Evolutionary conservation across 768 basidiomycete species (phyloP).

Genomic region (Pholiota molesta): DNA sequence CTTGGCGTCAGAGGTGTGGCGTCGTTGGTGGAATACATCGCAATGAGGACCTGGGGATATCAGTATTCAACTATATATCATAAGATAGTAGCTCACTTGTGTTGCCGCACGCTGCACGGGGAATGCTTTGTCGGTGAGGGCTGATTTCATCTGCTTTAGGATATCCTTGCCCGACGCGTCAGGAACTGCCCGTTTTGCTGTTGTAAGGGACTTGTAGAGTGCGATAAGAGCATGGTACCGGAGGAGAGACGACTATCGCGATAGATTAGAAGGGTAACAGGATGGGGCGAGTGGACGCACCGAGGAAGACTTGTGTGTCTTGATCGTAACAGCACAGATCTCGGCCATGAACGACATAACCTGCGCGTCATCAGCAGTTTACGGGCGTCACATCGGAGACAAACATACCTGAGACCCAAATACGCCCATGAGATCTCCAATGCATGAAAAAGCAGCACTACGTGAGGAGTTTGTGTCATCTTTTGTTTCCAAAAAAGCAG

Average conservation of each 20-base stretch:
- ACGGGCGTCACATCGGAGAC: background rate
- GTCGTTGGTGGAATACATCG: constrained; percentile 59
- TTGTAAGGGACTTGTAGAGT: constrained; percentile 76
- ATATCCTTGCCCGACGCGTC: constrained; percentile 82
- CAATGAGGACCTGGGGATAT: constrained; percentile 40
- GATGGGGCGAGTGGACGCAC: constrained; percentile 45
- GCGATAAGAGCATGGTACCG: constrained; percentile 80
- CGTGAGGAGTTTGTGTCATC: background rate
- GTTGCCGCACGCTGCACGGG: constrained; percentile 85
- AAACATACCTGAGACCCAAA: constrained; percentile 80
- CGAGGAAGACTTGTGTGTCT: constrained; percentile 70
- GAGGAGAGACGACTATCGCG: constrained; percentile 69
- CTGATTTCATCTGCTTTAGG: constrained; percentile 77
- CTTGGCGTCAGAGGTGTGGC: constrained; percentile 56
- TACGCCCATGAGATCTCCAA: constrained; percentile 86
- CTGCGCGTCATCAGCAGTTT: constrained; percentile 40
- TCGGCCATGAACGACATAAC: constrained; percentile 97
- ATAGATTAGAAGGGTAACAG: background rate
- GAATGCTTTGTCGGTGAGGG: constrained; percentile 79
- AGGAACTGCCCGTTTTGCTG: constrained; percentile 82
- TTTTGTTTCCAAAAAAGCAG: background rate
- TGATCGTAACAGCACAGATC: constrained; percentile 66
- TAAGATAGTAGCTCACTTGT: constrained; percentile 51
- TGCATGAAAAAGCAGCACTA: constrained; percentile 83
- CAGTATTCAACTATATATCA: background rate